Evolutionary conservation across 148 eudicot genomes (phyloP).

Genomic region (Chenopodium quinoa): DNA sequence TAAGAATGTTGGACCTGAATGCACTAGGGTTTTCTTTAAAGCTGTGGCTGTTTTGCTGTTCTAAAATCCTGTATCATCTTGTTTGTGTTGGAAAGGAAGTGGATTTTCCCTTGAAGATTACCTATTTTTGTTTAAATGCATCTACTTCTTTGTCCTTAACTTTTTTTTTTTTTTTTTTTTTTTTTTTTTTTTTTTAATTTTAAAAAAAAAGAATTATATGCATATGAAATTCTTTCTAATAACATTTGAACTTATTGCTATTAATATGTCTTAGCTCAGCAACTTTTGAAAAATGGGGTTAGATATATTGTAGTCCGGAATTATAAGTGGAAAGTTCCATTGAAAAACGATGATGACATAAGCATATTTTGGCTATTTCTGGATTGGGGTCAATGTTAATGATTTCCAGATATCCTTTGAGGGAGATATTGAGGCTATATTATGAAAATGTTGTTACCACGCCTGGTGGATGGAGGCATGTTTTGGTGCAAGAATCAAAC

Average conservation of each 20-base stretch:
- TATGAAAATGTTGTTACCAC: not conserved
- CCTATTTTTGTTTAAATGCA: not conserved
- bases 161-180: too few relatives aligned
- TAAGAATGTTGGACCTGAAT: not conserved
- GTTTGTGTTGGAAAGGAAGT: conserved; percentile 7
- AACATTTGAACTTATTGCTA: not conserved
- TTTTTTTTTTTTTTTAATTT: too few relatives aligned
- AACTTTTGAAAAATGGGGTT: not conserved
- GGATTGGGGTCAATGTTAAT: not conserved
- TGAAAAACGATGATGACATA: too few relatives aligned
- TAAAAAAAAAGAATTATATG: not conserved
- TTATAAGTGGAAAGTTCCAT: not conserved
- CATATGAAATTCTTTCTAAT: not conserved
- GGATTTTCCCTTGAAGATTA: not conserved
- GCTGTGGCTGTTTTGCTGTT: not conserved
- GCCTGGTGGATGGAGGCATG: not conserved
- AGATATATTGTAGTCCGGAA: not conserved
- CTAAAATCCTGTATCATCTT: not conserved
- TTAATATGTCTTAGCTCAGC: not conserved
- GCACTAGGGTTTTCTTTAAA: not conserved
- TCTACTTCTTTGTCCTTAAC: not conserved
- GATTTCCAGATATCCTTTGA: not conserved
- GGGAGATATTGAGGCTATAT: not conserved
- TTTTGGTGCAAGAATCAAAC: not conserved
- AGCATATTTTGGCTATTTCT: not conserved